Conservation (phyloP, 345 rosid species). For the Euphorbia tirucalli region DNA sequence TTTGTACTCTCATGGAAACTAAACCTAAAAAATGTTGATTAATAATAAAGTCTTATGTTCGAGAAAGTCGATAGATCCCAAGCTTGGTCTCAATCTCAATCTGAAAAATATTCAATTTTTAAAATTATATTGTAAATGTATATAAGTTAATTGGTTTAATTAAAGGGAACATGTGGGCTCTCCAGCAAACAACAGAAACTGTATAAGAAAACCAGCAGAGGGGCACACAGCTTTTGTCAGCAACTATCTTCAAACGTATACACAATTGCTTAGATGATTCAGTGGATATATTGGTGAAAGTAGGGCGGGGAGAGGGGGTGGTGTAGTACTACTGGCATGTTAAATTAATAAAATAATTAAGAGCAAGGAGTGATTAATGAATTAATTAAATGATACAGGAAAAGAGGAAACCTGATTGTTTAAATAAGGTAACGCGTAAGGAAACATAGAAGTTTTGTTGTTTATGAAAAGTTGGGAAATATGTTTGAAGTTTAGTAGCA, state of each 20-base stretch:
- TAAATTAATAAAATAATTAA: too few relatives aligned
- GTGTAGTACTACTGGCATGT: too few relatives aligned
- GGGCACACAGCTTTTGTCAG: conserved; percentile 28
- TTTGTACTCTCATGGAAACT: conserved; percentile 25
- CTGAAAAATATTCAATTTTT: too few relatives aligned
- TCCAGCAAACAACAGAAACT: conserved; percentile 31
- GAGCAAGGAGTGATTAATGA: neutral
- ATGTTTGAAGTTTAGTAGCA: conserved; percentile 43
- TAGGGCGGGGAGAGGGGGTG: too few relatives aligned
- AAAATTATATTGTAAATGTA: too few relatives aligned
- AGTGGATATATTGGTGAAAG: neutral
- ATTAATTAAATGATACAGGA: neutral
- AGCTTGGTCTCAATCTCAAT: conserved; percentile 29
- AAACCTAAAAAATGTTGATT: conserved; percentile 25
- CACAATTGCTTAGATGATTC: neutral
- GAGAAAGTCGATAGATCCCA: conserved; percentile 54
- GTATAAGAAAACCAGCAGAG: neutral
- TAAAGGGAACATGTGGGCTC: conserved; percentile 60
- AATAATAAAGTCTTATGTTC: too few relatives aligned
- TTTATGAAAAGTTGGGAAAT: conserved; percentile 34
- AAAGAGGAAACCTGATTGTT: conserved; percentile 43
- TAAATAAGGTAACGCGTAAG: conserved; percentile 39
- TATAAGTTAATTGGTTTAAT: too few relatives aligned
- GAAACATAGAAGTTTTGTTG: conserved; percentile 31
- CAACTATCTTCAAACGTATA: conserved; percentile 8